These are phyloP conservation scores for Fusarium sp. DNA, from an alignment of 2,329 filamentous ascomycete species.

Conservation along the genomic window DNA sequence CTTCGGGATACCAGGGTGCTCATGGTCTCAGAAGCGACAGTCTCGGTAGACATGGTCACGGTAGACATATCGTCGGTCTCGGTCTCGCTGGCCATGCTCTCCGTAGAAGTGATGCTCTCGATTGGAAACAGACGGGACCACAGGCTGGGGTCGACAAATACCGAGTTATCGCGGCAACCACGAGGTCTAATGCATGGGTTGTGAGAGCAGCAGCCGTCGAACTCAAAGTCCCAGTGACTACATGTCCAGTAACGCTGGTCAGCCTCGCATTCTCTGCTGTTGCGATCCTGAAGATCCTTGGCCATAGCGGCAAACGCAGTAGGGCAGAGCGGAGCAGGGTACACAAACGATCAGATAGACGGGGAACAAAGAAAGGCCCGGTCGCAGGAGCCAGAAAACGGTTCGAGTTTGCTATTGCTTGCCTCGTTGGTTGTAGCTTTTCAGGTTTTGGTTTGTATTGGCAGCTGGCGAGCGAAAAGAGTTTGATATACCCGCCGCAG, in stretches of 20 bases:
- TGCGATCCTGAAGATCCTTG: constrained; percentile 13
- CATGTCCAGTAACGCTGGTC: constrained; percentile 54
- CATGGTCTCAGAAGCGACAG: background rate
- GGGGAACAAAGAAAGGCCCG: background rate
- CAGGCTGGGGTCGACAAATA: background rate
- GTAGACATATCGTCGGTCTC: constrained; percentile 9
- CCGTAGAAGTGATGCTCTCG: background rate
- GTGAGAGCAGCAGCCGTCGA: constrained; percentile 57
- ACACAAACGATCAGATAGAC: constrained; percentile 8
- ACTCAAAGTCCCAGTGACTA: constrained; percentile 48
- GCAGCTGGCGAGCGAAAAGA: background rate
- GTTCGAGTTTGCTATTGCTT: constrained; percentile 3
- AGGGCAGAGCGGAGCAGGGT: background rate
- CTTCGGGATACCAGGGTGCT: constrained; percentile 5
- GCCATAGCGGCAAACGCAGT: constrained; percentile 28
- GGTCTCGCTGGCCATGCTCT: background rate
- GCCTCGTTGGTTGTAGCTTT: background rate
- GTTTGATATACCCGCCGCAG: constrained; percentile 27
- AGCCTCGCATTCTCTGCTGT: constrained; percentile 43
- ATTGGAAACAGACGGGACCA: background rate
- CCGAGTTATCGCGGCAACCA: constrained; percentile 11
- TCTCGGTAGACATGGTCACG: constrained; percentile 2
- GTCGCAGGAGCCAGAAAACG: background rate
- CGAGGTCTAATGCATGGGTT: constrained; percentile 54
- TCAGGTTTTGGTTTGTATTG: background rate